phyloP scores from a whole-genome alignment of 345 rosid species.

The Draba incana region DNA sequence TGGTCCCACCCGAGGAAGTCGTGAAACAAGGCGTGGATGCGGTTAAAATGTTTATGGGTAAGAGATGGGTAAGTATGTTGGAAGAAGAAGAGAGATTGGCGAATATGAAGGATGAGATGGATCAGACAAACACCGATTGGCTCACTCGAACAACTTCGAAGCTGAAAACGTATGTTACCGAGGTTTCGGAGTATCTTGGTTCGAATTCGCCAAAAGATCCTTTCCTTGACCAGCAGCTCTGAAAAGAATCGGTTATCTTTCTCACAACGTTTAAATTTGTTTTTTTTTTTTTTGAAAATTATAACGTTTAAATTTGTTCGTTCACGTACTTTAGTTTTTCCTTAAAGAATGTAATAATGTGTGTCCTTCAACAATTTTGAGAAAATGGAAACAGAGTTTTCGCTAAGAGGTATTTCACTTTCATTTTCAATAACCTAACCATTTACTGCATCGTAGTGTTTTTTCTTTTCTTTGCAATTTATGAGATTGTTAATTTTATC shows the following conservation, averaged over 20 bases:
- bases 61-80: constrained; percentile 71
- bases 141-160: constrained; percentile 79
- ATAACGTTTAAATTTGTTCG: constrained; percentile 14
- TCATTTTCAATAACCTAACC: too few species aligned
- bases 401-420: too few species aligned
- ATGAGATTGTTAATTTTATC: background rate
- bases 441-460: background rate
- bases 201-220: constrained; percentile 57
- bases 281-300: too few species aligned
- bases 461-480: background rate
- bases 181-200: constrained; percentile 56
- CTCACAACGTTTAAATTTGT: constrained; percentile 13
- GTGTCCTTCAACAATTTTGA: too few species aligned
- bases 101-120: constrained; percentile 52
- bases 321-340: background rate
- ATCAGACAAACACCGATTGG: constrained; percentile 65
- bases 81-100: constrained; percentile 68
- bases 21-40: constrained; percentile 76
- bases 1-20: constrained; percentile 62
- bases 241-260: background rate
- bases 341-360: background rate
- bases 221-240: constrained; percentile 74
- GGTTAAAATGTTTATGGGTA: constrained; percentile 69
- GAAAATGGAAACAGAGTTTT: too few species aligned
- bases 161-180: constrained; percentile 58